phyloP scores from a whole-genome alignment of 305 asterid species.

The Withania somnifera region DNA sequence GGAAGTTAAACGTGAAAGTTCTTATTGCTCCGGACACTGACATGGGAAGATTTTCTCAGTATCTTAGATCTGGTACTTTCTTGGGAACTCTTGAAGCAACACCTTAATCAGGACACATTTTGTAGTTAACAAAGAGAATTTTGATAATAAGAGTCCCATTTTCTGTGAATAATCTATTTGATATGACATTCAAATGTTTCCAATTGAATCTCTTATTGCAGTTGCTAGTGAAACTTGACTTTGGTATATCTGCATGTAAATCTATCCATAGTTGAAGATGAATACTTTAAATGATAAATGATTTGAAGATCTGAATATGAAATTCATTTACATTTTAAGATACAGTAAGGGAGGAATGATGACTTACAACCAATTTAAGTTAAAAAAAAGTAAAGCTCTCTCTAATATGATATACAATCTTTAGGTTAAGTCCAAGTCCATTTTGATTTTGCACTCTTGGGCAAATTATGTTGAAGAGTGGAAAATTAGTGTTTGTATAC shows the following conservation, averaged over 20 bases:
- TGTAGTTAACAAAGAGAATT: background rate
- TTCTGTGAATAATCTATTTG: background rate
- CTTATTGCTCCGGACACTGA: slow-evolving; percentile 51
- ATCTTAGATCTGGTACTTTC: slow-evolving; percentile 70
- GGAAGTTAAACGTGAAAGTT: slow-evolving; percentile 66
- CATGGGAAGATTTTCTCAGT: slow-evolving; percentile 52
- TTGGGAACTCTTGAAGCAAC: background rate
- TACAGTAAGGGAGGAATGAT: background rate
- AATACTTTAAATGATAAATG: background rate
- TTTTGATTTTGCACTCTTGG: background rate
- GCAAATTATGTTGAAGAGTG: background rate
- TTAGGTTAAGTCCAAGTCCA: background rate
- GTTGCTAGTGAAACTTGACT: background rate
- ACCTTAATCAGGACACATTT: background rate
- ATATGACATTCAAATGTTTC: background rate
- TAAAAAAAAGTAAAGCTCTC: background rate
- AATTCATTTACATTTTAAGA: background rate
- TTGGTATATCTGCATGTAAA: background rate
- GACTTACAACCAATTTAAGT: background rate
- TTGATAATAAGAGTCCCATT: background rate
- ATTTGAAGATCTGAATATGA: background rate
- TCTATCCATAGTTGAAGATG: background rate
- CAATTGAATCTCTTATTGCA: background rate
- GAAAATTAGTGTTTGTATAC: background rate
- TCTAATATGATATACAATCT: background rate